phyloP scores from a whole-genome alignment of 176 grass and related monocot genomes.

The Phyllostachys edulis region DNA sequence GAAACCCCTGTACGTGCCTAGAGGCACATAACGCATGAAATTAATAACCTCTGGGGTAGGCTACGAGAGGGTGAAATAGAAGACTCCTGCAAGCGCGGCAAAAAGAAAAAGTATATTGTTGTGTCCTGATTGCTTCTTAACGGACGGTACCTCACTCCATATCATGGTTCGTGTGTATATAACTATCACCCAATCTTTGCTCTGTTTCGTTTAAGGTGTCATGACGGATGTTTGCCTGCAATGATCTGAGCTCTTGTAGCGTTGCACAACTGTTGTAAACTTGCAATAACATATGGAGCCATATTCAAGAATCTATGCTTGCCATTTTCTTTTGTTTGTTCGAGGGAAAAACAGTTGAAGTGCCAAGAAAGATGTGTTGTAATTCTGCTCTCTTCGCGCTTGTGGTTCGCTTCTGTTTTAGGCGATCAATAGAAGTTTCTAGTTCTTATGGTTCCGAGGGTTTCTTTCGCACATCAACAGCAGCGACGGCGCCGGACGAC shows the following conservation, averaged over 20 bases:
- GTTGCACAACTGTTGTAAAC: slow-evolving; percentile 29
- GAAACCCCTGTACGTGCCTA: background rate
- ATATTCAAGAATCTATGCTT: background rate
- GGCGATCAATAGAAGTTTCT: background rate
- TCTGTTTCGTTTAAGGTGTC: background rate
- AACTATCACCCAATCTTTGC: background rate
- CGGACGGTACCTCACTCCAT: background rate
- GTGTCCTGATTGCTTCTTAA: slow-evolving; percentile 5
- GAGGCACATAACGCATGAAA: background rate
- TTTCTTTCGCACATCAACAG: background rate
- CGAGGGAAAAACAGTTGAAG: background rate
- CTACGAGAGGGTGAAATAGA: slow-evolving; percentile 22
- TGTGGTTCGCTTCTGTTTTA: background rate
- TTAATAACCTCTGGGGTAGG: background rate
- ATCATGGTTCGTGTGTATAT: slow-evolving; percentile 25
- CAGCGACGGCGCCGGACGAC: background rate
- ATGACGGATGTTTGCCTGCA: background rate
- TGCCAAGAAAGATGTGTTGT: background rate
- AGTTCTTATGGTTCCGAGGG: background rate
- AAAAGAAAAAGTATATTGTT: background rate
- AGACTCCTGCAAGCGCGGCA: background rate
- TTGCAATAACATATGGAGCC: background rate
- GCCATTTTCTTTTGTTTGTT: background rate
- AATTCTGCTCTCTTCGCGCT: background rate
- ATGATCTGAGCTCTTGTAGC: slow-evolving; percentile 16